Percentiles rank a stretch among this genome's conserved stretches.
These are phyloP conservation scores for Didymella keratinophila DNA, from an alignment of 2,329 filamentous ascomycete genomes.

Conservation along the genomic window DNA sequence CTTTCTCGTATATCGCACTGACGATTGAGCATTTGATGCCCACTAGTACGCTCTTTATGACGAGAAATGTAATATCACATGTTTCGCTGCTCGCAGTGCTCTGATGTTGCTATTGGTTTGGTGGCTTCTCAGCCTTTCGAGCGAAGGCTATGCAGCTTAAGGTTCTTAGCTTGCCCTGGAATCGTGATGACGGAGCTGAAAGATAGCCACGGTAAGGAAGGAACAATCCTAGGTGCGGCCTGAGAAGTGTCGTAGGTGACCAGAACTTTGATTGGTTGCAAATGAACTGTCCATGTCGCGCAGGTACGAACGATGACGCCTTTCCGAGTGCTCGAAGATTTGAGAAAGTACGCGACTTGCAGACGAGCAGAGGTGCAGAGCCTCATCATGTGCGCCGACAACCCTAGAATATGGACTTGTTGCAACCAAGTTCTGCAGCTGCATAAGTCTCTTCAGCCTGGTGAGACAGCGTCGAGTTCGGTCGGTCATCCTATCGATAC, in stretches of 20 bases:
- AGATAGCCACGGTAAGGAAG: not conserved
- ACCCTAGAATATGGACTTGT: not conserved
- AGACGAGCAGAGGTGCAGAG: not conserved
- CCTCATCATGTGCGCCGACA: not conserved
- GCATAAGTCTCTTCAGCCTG: not conserved
- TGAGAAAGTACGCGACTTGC: not conserved
- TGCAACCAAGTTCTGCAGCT: not conserved
- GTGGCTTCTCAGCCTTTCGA: not conserved
- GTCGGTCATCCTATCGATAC: not conserved
- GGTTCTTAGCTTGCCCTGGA: not conserved
- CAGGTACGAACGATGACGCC: not conserved
- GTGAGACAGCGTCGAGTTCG: not conserved
- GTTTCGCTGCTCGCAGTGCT: not conserved
- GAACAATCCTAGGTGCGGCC: not conserved
- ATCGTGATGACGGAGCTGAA: not conserved
- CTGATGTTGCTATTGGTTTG: not conserved
- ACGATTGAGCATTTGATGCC: constrained; percentile 21
- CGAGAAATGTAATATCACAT: constrained; percentile 13
- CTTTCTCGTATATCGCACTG: not conserved
- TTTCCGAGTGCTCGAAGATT: too few relatives aligned
- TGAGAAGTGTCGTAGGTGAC: not conserved
- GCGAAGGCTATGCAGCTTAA: constrained; percentile 3
- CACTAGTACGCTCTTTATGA: constrained; percentile 32
- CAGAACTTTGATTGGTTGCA: not conserved
- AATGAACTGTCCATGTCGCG: not conserved